Evolutionary conservation across 2,329 filamentous ascomycete genomes (phyloP).

Genomic region (Stachybotrys echinatus): DNA sequence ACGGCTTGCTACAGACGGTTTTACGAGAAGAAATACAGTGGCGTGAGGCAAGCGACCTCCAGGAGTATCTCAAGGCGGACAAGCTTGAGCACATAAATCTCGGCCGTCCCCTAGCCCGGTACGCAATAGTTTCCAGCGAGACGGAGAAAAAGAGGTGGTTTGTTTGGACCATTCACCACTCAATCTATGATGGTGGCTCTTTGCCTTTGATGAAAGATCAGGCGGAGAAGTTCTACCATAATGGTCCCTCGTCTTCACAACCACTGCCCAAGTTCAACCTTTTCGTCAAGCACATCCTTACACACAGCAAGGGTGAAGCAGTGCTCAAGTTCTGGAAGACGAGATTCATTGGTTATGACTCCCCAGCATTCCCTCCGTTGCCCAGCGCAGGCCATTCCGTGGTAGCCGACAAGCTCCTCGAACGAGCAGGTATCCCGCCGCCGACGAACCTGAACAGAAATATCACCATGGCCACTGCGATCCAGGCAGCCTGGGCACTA

Average conservation of each 20-base stretch:
- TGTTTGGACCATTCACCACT: conserved; percentile 28
- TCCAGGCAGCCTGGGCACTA: conserved; percentile 41
- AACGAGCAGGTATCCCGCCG: conserved; percentile 13
- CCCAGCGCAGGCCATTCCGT: conserved; percentile 33
- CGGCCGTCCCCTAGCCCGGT: conserved; percentile 3
- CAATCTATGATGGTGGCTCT: conserved; percentile 49
- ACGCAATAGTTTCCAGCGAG: background rate
- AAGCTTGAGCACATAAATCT: background rate
- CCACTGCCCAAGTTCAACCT: conserved; percentile 31
- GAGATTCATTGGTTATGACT: conserved; percentile 30
- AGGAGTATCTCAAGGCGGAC: conserved; percentile 29
- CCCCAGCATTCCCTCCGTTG: conserved; percentile 35
- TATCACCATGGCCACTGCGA: conserved; percentile 6
- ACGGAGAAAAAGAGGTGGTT: conserved; percentile 13
- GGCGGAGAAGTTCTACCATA: too few species aligned
- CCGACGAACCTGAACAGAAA: background rate
- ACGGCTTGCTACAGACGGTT: conserved; percentile 38
- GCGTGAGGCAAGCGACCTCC: conserved; percentile 14
- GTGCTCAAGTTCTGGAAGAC: conserved; percentile 38
- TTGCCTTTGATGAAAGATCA: conserved; percentile 36
- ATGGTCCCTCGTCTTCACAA: conserved; percentile 4
- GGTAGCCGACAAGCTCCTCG: conserved; percentile 41
- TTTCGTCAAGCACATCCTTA: conserved; percentile 37
- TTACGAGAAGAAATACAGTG: conserved; percentile 26
- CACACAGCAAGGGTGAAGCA: conserved; percentile 24